Evolutionary conservation across 2,329 filamentous ascomycete genomes (phyloP).

Genomic region (Alternaria viburni): DNA sequence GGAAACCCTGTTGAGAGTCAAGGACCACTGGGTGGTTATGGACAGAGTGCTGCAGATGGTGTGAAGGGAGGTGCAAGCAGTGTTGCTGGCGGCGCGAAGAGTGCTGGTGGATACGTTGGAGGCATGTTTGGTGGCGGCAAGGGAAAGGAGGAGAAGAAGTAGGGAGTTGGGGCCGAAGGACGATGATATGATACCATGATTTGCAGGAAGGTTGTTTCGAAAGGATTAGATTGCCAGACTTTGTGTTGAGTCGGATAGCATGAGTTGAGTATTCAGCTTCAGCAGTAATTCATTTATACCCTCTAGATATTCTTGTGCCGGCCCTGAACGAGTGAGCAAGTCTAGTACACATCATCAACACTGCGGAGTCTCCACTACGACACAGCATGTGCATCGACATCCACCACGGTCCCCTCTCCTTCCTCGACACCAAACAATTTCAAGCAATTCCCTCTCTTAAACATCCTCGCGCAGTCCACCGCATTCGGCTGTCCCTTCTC

Average conservation of each 20-base stretch:
- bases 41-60: slow-evolving; percentile 38
- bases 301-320: too few species aligned
- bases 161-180: not conserved
- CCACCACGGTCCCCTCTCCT: slow-evolving; percentile 16
- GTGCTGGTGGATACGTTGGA: slow-evolving; percentile 33
- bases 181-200: slow-evolving; percentile 4
- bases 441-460: slow-evolving; percentile 47
- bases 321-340: not conserved
- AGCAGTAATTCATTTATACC: not conserved
- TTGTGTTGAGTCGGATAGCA: not conserved
- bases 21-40: slow-evolving; percentile 43
- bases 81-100: slow-evolving; percentile 34
- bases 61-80: slow-evolving; percentile 38
- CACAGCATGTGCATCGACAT: slow-evolving; percentile 1
- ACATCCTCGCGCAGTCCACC: slow-evolving; percentile 56
- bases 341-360: not conserved
- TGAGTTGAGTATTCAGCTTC: not conserved
- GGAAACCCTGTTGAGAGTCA: slow-evolving; percentile 54
- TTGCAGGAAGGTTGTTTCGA: not conserved
- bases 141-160: slow-evolving; percentile 24
- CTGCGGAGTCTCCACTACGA: not conserved
- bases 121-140: slow-evolving; percentile 31
- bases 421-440: slow-evolving; percentile 37
- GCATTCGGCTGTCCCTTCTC: slow-evolving; percentile 53
- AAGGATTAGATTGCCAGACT: not conserved